phyloP scores from a whole-genome alignment of 768 basidiomycete species.

The Agaricus subrufescens region DNA sequence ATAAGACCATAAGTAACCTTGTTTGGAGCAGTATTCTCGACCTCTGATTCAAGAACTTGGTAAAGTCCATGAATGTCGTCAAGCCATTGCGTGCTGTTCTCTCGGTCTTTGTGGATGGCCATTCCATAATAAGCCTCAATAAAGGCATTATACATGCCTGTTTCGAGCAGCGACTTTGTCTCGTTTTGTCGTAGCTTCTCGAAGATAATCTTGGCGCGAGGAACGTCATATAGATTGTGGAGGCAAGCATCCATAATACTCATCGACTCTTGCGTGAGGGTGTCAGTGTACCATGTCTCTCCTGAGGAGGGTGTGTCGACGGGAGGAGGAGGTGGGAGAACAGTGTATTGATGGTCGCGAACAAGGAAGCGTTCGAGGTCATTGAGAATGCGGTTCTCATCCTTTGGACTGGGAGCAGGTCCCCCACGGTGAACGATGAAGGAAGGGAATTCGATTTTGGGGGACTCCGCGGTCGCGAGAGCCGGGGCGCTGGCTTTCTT shows the following conservation, averaged over 20 bases:
- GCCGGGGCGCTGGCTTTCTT: slow-evolving; percentile 52
- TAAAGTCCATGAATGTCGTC: slow-evolving; percentile 61
- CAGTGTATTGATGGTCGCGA: slow-evolving; percentile 37
- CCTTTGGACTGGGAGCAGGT: slow-evolving; percentile 1
- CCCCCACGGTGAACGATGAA: slow-evolving; percentile 1
- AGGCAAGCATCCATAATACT: slow-evolving; percentile 85
- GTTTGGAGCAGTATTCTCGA: slow-evolving; percentile 46
- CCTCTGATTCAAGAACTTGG: slow-evolving; percentile 43
- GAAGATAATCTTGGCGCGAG: slow-evolving; percentile 73
- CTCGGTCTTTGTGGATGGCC: slow-evolving; percentile 42
- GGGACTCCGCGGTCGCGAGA: slow-evolving; percentile 35
- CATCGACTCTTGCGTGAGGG: slow-evolving; percentile 61
- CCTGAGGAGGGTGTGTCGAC: slow-evolving; percentile 22
- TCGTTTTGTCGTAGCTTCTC: slow-evolving; percentile 44
- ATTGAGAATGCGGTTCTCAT: slow-evolving; percentile 10
- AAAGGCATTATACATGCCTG: slow-evolving; percentile 63
- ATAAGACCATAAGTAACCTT: not conserved
- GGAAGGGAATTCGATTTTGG: slow-evolving; percentile 31
- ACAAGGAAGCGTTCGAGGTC: slow-evolving; percentile 50
- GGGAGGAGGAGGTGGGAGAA: slow-evolving; percentile 67
- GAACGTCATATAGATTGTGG: slow-evolving; percentile 67
- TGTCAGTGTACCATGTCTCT: slow-evolving; percentile 58
- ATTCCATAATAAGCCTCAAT: slow-evolving; percentile 60
- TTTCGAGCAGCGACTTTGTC: slow-evolving; percentile 28
- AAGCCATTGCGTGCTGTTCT: slow-evolving; percentile 50